Evolutionary conservation across 331 rosid genomes (phyloP).

Genomic region (Malus hybrid): DNA sequence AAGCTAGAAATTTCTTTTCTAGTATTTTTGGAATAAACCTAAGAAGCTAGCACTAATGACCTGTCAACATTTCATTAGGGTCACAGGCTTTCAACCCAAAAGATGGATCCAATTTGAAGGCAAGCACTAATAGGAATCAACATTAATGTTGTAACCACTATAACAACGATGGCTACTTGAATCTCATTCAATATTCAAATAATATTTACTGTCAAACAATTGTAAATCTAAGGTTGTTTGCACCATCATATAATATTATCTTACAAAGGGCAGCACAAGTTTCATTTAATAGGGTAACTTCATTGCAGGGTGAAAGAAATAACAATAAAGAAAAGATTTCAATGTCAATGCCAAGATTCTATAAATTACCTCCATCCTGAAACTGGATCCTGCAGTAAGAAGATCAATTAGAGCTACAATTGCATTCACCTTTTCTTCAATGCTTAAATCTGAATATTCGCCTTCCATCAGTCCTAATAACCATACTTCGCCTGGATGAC

Average conservation of each 20-base stretch:
- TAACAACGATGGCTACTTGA: neutral
- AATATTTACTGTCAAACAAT: neutral
- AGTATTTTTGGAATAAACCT: neutral
- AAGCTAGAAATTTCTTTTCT: neutral
- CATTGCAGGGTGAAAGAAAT: neutral
- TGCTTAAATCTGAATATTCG: constrained; percentile 81
- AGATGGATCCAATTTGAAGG: neutral
- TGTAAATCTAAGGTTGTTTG: neutral
- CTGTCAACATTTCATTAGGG: neutral
- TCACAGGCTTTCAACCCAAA: neutral
- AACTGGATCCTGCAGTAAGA: constrained; percentile 69
- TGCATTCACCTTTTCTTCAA: constrained; percentile 84
- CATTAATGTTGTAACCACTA: neutral
- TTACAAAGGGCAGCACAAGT: neutral
- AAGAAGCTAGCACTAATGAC: neutral
- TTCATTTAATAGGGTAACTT: neutral
- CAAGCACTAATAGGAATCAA: neutral
- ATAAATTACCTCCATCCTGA: constrained; percentile 62
- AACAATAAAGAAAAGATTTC: neutral
- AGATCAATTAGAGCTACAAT: constrained; percentile 79
- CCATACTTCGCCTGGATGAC: constrained; percentile 90
- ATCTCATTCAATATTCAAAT: neutral
- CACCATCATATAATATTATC: neutral
- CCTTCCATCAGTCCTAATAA: constrained; percentile 85
- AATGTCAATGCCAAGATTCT: constrained; percentile 3